phyloP scores from a whole-genome alignment of 2,329 filamentous ascomycete genomes.

The Tothia fuscella region DNA sequence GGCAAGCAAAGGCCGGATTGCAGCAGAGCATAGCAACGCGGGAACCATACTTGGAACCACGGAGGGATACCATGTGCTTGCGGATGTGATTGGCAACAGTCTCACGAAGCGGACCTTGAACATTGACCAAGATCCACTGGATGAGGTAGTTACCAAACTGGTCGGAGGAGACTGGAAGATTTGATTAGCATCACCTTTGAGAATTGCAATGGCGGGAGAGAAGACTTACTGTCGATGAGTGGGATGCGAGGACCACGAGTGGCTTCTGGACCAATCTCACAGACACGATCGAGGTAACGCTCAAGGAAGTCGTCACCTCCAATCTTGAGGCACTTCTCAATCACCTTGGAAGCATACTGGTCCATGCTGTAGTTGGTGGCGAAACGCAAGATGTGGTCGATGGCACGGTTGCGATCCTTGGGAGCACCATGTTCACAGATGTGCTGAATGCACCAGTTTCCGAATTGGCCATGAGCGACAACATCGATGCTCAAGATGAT shows the following conservation, averaged over 20 bases:
- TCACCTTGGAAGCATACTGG: conserved; percentile 96
- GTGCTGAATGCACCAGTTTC: conserved; percentile 99
- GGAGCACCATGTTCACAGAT: conserved; percentile 94
- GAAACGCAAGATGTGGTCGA: conserved; percentile 90
- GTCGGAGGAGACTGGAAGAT: conserved; percentile 66
- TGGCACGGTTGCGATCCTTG: conserved; percentile 79
- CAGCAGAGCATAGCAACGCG: conserved; percentile 98
- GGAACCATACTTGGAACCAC: conserved; percentile 96
- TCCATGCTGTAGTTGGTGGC: conserved; percentile 97
- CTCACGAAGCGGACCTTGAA: conserved; percentile 78
- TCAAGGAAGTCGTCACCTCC: conserved; percentile 80
- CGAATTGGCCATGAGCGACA: conserved; percentile 93
- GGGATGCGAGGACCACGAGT: conserved; percentile 94
- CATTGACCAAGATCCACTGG: conserved; percentile 90
- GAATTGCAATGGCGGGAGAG: not conserved
- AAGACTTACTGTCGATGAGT: conserved; percentile 68
- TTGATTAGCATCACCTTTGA: conserved; percentile 11
- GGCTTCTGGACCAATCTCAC: conserved; percentile 58
- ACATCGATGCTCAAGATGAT: conserved; percentile 91
- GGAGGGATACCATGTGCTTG: conserved; percentile 98
- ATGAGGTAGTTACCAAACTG: conserved; percentile 98
- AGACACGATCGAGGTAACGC: conserved; percentile 87
- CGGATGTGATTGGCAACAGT: conserved; percentile 87
- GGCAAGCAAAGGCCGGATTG: conserved; percentile 80
- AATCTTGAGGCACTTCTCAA: conserved; percentile 98